phyloP scores from a whole-genome alignment of 352 stramenopile genomes.

The Proteromonas lacertae region DNA sequence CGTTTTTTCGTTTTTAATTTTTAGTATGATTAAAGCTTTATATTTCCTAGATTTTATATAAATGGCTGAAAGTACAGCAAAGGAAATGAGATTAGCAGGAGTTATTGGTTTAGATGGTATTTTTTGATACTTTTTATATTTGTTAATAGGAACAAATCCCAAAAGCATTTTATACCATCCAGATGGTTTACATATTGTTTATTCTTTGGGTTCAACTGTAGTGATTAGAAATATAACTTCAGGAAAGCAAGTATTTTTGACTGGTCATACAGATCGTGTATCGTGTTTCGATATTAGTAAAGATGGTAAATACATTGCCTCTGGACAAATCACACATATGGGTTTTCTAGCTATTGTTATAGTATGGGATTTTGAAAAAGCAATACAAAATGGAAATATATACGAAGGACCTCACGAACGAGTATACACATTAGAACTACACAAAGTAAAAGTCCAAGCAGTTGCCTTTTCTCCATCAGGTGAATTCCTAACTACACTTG shows the following conservation, averaged over 20 bases:
- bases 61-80: too few relatives aligned
- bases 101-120: too few relatives aligned
- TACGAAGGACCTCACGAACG: slow-evolving; percentile 23
- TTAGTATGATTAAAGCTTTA: too few relatives aligned
- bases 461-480: slow-evolving; percentile 35
- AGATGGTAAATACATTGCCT: slow-evolving; percentile 40
- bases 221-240: slow-evolving; percentile 17
- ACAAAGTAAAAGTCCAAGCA: slow-evolving; percentile 66
- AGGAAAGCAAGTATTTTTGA: slow-evolving; percentile 36
- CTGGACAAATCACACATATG: slow-evolving; percentile 25
- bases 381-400: slow-evolving; percentile 21
- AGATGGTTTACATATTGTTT: slow-evolving; percentile 14
- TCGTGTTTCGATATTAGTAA: slow-evolving; percentile 55
- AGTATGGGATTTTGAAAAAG: slow-evolving; percentile 57
- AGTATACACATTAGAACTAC: slow-evolving; percentile 53
- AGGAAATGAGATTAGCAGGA: too few relatives aligned
- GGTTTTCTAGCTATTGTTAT: slow-evolving; percentile 34
- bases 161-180: slow-evolving; percentile 1
- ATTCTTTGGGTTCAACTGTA: slow-evolving; percentile 16
- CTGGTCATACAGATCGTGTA: slow-evolving; percentile 55
- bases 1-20: too few relatives aligned
- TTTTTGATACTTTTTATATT: background rate
- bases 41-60: too few relatives aligned
- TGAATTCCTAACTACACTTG: slow-evolving; percentile 48
- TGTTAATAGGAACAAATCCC: background rate